Evolutionary conservation across 176 grass and related monocot genomes (phyloP).

Genomic region (Thinopyrum elongatum): DNA sequence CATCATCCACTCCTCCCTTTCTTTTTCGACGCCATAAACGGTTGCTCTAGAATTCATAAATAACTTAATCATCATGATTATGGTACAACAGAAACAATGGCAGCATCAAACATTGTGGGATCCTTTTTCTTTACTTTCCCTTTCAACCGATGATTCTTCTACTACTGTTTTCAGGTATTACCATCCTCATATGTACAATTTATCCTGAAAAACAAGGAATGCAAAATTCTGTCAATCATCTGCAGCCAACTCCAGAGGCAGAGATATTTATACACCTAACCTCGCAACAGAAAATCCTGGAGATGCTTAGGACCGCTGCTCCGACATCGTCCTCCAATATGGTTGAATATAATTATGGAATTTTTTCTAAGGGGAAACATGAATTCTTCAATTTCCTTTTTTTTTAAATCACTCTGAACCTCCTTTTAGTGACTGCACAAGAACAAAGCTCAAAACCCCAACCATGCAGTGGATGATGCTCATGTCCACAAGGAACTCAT

Average conservation of each 20-base stretch:
- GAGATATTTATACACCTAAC: background rate
- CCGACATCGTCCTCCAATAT: background rate
- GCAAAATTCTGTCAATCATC: background rate
- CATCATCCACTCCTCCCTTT: background rate
- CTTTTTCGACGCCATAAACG: background rate
- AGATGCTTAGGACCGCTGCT: background rate
- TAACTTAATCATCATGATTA: background rate
- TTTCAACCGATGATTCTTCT: background rate
- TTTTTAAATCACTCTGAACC: constrained; percentile 29
- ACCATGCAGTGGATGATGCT: background rate
- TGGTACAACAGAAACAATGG: background rate
- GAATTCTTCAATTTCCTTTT: constrained; percentile 12
- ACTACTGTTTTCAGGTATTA: background rate
- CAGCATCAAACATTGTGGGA: background rate
- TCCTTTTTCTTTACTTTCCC: background rate
- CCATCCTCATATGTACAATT: background rate
- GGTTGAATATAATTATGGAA: background rate
- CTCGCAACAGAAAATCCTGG: background rate
- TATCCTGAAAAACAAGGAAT: background rate
- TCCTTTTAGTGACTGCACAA: constrained; percentile 40
- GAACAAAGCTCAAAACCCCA: constrained; percentile 1
- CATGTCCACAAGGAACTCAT: background rate
- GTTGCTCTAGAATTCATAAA: background rate
- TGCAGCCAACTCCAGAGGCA: background rate
- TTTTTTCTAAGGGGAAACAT: constrained; percentile 4